These are phyloP conservation scores for Hordeum pubiflorum DNA, from an alignment of 202 grass and related monocot genomes.

Conservation along the genomic window DNA sequence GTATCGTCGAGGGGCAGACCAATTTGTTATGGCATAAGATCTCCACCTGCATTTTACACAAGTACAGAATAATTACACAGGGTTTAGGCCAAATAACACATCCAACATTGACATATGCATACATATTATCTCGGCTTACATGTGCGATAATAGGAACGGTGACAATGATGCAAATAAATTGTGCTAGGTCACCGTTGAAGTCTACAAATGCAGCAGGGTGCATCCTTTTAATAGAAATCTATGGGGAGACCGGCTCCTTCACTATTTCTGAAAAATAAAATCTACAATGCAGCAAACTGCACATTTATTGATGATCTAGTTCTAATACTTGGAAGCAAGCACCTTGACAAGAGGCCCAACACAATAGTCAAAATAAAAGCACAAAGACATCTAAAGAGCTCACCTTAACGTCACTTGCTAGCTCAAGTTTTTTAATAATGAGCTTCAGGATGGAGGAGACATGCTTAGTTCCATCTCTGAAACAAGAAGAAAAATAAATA, in stretches of 20 bases:
- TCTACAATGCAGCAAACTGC: background rate
- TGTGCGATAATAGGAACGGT: too few species aligned
- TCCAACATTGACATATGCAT: background rate
- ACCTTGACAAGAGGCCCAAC: too few species aligned
- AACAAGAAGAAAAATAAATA: background rate
- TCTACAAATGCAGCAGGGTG: background rate
- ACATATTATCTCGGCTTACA: background rate
- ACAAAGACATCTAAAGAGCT: background rate
- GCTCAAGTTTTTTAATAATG: slow-evolving; percentile 56
- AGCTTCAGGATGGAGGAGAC: slow-evolving; percentile 61
- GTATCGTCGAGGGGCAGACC: slow-evolving; percentile 41
- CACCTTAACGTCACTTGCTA: slow-evolving; percentile 75
- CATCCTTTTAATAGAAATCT: background rate
- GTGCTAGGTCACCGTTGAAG: background rate
- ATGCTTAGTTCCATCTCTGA: slow-evolving; percentile 53
- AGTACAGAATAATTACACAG: background rate
- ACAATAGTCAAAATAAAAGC: background rate
- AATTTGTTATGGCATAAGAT: slow-evolving; percentile 45
- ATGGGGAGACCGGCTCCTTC: background rate
- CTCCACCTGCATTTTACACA: slow-evolving; percentile 41
- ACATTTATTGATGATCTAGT: too few species aligned
- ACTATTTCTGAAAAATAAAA: background rate
- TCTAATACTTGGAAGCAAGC: too few species aligned
- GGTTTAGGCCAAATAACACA: background rate
- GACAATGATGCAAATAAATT: background rate